A percentile compares a stretch with the other conserved stretches of the same genome.
Conservation (phyloP, 2,329 filamentous ascomycete genomes). For the Onygenales sp. region DNA sequence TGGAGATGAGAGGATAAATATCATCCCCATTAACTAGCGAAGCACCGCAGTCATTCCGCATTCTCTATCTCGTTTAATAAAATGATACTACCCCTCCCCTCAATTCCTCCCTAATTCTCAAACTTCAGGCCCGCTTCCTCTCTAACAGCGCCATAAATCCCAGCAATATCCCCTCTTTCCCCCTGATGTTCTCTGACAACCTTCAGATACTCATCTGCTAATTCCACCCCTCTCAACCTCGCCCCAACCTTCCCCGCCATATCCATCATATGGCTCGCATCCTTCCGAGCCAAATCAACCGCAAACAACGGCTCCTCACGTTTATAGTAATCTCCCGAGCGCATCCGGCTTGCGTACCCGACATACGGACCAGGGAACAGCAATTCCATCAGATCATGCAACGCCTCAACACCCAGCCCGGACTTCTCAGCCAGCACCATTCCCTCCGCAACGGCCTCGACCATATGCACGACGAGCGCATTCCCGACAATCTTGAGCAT, state of each 20-base stretch:
- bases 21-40: too few species aligned
- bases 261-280: conserved; percentile 62
- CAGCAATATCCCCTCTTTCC: conserved; percentile 66
- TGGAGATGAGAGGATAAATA: too few species aligned
- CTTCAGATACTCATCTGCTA: conserved; percentile 59
- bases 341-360: conserved; percentile 66
- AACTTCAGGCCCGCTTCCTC: conserved; percentile 65
- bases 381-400: conserved; percentile 62
- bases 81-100: too few species aligned
- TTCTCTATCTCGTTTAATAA: too few species aligned
- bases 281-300: conserved; percentile 74
- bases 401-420: conserved; percentile 59
- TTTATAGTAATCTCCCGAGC: conserved; percentile 65
- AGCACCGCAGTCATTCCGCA: too few species aligned
- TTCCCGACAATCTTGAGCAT: conserved; percentile 78
- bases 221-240: conserved; percentile 54
- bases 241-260: conserved; percentile 56
- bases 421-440: conserved; percentile 71
- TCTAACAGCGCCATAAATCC: conserved; percentile 71
- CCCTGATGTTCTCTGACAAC: conserved; percentile 61
- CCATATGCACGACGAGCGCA: conserved; percentile 74
- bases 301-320: conserved; percentile 71
- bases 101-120: conserved; percentile 44
- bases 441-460: conserved; percentile 69
- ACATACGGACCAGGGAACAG: conserved; percentile 70